Evolutionary conservation across 148 eudicot species (phyloP).

Genomic region (Rhododendron ferrugineum): DNA sequence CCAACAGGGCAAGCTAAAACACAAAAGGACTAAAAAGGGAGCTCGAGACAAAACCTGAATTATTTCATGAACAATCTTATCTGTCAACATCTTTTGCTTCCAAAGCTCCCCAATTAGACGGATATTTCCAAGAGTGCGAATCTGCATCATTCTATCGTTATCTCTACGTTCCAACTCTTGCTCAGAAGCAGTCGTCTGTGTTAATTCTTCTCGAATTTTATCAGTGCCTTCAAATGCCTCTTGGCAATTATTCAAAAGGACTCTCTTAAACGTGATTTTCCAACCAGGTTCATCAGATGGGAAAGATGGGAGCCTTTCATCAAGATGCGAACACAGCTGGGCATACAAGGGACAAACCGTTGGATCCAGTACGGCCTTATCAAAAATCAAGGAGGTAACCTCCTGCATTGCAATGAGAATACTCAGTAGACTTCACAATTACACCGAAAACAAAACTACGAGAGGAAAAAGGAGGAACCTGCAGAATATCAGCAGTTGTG

Average conservation of each 20-base stretch:
- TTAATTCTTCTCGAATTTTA: slow-evolving; percentile 58
- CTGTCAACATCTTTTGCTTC: slow-evolving; percentile 96
- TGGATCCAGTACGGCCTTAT: slow-evolving; percentile 96
- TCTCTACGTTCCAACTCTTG: slow-evolving; percentile 86
- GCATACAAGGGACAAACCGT: slow-evolving; percentile 98
- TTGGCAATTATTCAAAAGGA: slow-evolving; percentile 80
- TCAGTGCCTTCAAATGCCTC: slow-evolving; percentile 96
- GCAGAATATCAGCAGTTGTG: slow-evolving; percentile 76
- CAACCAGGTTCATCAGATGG: slow-evolving; percentile 85
- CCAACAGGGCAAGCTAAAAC: background rate
- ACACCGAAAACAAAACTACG: background rate
- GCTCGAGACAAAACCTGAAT: slow-evolving; percentile 49
- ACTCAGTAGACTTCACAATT: background rate
- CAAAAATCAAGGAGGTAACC: slow-evolving; percentile 84
- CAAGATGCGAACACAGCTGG: slow-evolving; percentile 70
- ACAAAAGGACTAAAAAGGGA: background rate
- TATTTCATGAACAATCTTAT: slow-evolving; percentile 87
- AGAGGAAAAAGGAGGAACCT: slow-evolving; percentile 34
- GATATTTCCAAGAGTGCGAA: slow-evolving; percentile 93
- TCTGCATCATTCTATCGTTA: slow-evolving; percentile 67
- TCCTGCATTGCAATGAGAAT: slow-evolving; percentile 44
- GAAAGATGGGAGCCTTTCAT: slow-evolving; percentile 65
- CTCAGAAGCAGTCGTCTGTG: slow-evolving; percentile 73
- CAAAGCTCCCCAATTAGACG: slow-evolving; percentile 96
- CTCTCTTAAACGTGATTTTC: slow-evolving; percentile 76